Base-by-base conservation (phyloP, 495 filamentous ascomycete genomes). In the Xylaria nigripes region DNA sequence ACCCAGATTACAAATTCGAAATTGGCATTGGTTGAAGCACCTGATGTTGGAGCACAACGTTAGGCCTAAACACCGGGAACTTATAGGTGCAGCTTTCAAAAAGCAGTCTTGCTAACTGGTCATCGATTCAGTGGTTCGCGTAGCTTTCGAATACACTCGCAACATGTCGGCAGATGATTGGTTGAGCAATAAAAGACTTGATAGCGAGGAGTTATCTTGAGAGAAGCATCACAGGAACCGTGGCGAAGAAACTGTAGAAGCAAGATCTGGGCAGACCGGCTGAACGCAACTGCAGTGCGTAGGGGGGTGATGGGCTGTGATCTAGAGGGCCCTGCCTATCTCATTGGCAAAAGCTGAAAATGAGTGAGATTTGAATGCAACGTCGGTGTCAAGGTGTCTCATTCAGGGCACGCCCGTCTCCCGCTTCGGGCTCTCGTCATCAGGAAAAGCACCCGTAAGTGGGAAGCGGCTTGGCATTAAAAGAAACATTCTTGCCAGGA, bases 71-170 rank as follows among this genome's bases (percentile, higher is more conserved):
- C 6, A 36, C 13, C 15, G 2, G 32, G 2, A 15, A 41, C 34
- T 54, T 27, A 36, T 7, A 30, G 10, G 29, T 32, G 5, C 5
- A 30, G 23, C 34, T 25, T 29, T 10, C 36, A 19, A n/a, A 45
- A 32, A 6, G 22, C 21, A 21, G 30, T 0, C n/a, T 34, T 22
- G 48, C 43, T 57, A 34, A 57, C 27, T 54, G 43, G 16, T 2
- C 8, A n/a, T 47, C 48, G 21, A 40, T 43, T 16, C 25, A 67
- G 64, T 67, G 64, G 59, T 67, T 18, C 59, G 45, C 40, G 44
- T 67, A 36, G 49, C 57, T 21, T 67, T 64, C 47, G 54, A 60
- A 15, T 48, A 61, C 34, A 46, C 59, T n/a, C 64, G 61, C 57
- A 60, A 56, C 50, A 62, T 64, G 61, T 59, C 59, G 30, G 34